Evolutionary conservation across 2,329 filamentous ascomycete genomes (phyloP).

Genomic region (Plenodomus tracheiphilus): DNA sequence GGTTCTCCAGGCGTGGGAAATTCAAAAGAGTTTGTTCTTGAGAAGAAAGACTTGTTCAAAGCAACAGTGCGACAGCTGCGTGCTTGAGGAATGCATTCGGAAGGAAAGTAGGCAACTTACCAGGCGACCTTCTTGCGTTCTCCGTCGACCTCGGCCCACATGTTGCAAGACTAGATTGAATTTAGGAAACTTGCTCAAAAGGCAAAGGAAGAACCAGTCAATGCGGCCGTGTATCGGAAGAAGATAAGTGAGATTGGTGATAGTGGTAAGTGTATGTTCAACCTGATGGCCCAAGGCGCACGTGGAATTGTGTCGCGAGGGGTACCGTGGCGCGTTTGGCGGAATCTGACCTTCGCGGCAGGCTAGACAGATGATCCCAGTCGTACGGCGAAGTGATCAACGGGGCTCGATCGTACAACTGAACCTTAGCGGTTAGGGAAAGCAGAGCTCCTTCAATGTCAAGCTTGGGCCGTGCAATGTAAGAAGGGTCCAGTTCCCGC

Average conservation of each 20-base stretch:
- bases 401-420: conserved; percentile 23
- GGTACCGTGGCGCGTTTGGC: conserved; percentile 27
- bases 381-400: conserved; percentile 24
- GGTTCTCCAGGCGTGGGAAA: too few relatives aligned
- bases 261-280: conserved; percentile 18
- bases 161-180: conserved; percentile 44
- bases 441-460: conserved; percentile 15
- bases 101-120: conserved; percentile 51
- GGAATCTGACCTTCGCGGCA: conserved; percentile 13
- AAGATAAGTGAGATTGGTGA: conserved; percentile 21
- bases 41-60: too few relatives aligned
- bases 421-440: conserved; percentile 10
- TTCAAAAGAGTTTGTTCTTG: too few relatives aligned
- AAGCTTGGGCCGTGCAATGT: conserved; percentile 19
- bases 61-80: too few relatives aligned
- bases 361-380: conserved; percentile 21
- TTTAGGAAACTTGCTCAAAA: conserved; percentile 36
- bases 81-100: neutral
- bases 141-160: conserved; percentile 66
- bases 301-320: conserved; percentile 31
- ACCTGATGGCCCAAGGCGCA: conserved; percentile 26
- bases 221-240: conserved; percentile 22
- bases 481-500: conserved; percentile 27
- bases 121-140: conserved; percentile 77
- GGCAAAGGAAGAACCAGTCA: conserved; percentile 15